These are phyloP conservation scores for Cryptosporidium ubiquitum DNA, from an alignment of 169 alveolate species.

Conservation along the genomic window DNA sequence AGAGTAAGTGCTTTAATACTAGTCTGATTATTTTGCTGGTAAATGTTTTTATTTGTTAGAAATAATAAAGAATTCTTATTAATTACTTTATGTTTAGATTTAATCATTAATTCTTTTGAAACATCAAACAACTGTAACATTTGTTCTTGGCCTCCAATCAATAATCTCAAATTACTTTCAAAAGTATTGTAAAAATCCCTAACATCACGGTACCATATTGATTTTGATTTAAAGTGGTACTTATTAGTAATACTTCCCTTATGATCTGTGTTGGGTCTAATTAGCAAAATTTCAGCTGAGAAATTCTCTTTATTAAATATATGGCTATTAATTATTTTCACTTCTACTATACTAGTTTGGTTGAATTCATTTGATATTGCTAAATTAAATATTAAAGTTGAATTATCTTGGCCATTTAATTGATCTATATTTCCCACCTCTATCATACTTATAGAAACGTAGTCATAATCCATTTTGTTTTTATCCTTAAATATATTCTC, in stretches of 20 bases:
- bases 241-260: conserved; percentile 5
- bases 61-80: conserved; percentile 24
- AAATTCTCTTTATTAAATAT: not conserved
- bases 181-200: not conserved
- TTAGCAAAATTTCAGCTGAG: not conserved
- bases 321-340: not conserved
- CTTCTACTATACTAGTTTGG: conserved; percentile 7
- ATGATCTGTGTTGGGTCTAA: conserved; percentile 36
- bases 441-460: not conserved
- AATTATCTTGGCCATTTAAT: not conserved
- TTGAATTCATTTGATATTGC: conserved; percentile 36
- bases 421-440: not conserved
- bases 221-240: conserved; percentile 22
- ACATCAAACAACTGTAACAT: conserved; percentile 15
- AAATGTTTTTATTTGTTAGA: conserved; percentile 25
- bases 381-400: not conserved
- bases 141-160: conserved; percentile 67
- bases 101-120: not conserved
- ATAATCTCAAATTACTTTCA: conserved; percentile 11
- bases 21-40: conserved; percentile 20
- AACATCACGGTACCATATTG: conserved; percentile 31
- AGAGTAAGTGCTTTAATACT: conserved; percentile 4
- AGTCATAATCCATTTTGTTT: not conserved
- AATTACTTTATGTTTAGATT: not conserved
- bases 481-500: conserved; percentile 45